These are phyloP conservation scores for Paraurostyla sp. DNA, from an alignment of 73 alveolate species.

Conservation along the genomic window DNA sequence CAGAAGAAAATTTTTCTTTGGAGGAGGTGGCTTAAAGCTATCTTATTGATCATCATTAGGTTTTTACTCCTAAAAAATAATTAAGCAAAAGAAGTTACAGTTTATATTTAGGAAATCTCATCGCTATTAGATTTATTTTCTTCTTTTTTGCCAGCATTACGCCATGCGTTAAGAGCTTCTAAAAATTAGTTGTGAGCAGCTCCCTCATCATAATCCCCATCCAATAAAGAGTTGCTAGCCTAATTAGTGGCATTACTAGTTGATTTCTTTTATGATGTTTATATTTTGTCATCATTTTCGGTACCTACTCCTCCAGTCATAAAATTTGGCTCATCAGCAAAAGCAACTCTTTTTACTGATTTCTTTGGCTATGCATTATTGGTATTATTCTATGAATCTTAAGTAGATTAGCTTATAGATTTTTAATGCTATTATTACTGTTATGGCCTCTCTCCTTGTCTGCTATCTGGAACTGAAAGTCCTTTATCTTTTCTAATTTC, in stretches of 20 bases:
- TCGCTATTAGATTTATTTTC: background rate
- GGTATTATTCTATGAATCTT: too few relatives aligned
- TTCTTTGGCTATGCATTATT: background rate
- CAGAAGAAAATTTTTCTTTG: conserved; percentile 11
- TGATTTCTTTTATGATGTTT: background rate
- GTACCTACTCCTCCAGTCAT: conserved; percentile 56
- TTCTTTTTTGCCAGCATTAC: conserved; percentile 66
- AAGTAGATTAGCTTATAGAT: background rate
- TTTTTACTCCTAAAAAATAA: too few relatives aligned
- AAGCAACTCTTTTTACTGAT: background rate
- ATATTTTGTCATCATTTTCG: background rate
- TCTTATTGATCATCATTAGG: too few relatives aligned
- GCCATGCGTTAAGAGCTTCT: conserved; percentile 74
- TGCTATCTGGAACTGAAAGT: conserved; percentile 39
- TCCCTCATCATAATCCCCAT: conserved; percentile 72
- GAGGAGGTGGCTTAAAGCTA: background rate
- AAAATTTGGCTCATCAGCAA: conserved; percentile 39
- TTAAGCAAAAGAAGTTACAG: too few relatives aligned
- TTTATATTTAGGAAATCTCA: conserved; percentile 3
- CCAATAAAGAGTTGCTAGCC: conserved; percentile 30
- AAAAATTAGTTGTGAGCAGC: conserved; percentile 49
- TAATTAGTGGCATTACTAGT: background rate
- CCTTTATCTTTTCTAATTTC: conserved; percentile 67
- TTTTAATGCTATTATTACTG: conserved; percentile 1
- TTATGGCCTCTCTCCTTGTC: conserved; percentile 28